phyloP scores from a whole-genome alignment of 73 alveolate species.

The Urostyla sp. region DNA sequence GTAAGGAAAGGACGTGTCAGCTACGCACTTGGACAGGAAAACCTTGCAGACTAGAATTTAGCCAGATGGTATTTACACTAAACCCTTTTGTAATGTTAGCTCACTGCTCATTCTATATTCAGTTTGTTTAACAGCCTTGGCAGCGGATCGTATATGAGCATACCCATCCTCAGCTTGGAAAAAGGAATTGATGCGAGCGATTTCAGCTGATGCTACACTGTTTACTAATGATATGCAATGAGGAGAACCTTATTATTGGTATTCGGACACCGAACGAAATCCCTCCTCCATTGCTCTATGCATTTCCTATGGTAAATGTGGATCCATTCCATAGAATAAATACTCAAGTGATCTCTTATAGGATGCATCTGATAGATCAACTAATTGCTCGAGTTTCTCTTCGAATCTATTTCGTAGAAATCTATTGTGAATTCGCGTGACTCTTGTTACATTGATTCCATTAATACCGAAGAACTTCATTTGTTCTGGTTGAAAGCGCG shows the following conservation, averaged over 20 bases:
- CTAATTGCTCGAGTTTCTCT: conserved; percentile 65
- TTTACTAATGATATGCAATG: conserved; percentile 77
- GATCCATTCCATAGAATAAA: conserved; percentile 86
- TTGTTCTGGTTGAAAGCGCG: conserved; percentile 53
- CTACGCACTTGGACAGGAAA: conserved; percentile 76
- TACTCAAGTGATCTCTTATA: conserved; percentile 85
- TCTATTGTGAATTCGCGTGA: conserved; percentile 60
- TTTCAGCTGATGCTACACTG: conserved; percentile 81
- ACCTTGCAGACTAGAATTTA: conserved; percentile 84
- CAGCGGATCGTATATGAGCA: conserved; percentile 54
- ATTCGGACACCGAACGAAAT: conserved; percentile 77
- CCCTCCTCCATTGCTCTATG: conserved; percentile 89
- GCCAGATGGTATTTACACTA: conserved; percentile 80
- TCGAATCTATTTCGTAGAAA: conserved; percentile 66
- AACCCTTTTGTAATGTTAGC: conserved; percentile 64
- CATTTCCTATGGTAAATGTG: conserved; percentile 76
- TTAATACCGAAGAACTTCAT: conserved; percentile 55
- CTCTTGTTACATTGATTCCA: conserved; percentile 63
- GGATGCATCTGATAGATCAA: conserved; percentile 72
- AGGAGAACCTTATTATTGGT: conserved; percentile 64
- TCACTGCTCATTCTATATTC: conserved; percentile 53
- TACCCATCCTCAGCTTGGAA: conserved; percentile 64
- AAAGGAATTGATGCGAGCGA: conserved; percentile 67
- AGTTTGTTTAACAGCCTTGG: conserved; percentile 36
- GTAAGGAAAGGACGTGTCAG: conserved; percentile 65